Base-by-base conservation (phyloP, 2,329 filamentous ascomycete species). In the Cryphonectria parasitica region DNA sequence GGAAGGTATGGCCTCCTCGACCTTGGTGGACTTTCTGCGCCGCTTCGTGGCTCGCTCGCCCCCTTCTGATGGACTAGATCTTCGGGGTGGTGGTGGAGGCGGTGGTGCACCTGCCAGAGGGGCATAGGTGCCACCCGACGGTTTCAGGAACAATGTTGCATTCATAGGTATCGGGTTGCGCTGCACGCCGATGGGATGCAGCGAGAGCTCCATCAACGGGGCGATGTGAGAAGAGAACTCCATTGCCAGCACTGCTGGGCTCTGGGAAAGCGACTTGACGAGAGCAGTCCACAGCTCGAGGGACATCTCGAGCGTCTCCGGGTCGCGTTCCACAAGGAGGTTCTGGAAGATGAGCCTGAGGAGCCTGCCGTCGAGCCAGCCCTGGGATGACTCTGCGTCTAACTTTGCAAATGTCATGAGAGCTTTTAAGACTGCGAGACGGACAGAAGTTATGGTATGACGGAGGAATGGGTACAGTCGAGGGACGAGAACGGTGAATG, bases 391-490 rank as follows among this genome's bases (percentile, higher is more conserved):
- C 67, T 92, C 89, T 67, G 90, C 90, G 72, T 95, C 92, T 31
- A 99, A 90, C 74, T 93, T 91, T 75, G 97, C 89, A 81, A 99
- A 99, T 0, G 96, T 99, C 76, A 95, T 89, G 41, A 99, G 85
- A 49, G 96, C 96, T 77, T 97, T 94, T 63, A 99, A 86, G 4
- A 99, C 96, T 13, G 96, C 95, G 56, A 95, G 91, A 67, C 96
- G 92, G 64, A 99, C 96, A 69, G 93, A 97, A 1, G 94, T 97
- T 76, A 99, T 98, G 8, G 97, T 99, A 80, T 99, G 96, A 70
- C 96, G 91, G 61, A 99, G 84, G 85, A 99, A 99, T 3, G 95
- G 95, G 77, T 98, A 99, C 3, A 99, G 89, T 62, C 96, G 90
- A 34, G 97, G 96, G 6, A 99, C 95, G 43, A 99, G 86, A 73